A percentile compares a stretch with the other conserved stretches of the same genome.
Conservation (phyloP, 2,329 filamentous ascomycete genomes). For the Microcyclospora pomicola region DNA sequence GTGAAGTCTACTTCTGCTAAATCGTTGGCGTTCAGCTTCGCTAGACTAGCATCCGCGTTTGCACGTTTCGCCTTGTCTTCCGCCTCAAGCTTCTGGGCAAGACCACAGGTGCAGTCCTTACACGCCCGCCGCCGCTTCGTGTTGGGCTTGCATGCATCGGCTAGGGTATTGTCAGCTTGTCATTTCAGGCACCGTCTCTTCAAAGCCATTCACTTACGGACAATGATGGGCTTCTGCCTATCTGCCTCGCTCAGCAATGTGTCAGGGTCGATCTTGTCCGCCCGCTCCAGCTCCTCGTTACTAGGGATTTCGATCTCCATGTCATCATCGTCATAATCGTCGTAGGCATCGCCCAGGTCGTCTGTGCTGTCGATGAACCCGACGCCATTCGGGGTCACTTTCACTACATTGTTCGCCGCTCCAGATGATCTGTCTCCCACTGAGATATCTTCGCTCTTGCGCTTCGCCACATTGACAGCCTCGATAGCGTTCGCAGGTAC, state of each 20-base stretch:
- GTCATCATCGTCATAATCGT: slow-evolving; percentile 30
- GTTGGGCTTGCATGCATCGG: slow-evolving; percentile 75
- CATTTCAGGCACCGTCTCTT: neutral
- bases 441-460: slow-evolving; percentile 19
- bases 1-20: slow-evolving; percentile 90
- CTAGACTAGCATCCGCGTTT: slow-evolving; percentile 44
- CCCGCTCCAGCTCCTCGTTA: slow-evolving; percentile 37
- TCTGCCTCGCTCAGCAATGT: slow-evolving; percentile 76
- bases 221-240: slow-evolving; percentile 58
- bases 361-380: slow-evolving; percentile 54
- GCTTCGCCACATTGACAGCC: slow-evolving; percentile 19
- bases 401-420: slow-evolving; percentile 27
- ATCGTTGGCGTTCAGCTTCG: slow-evolving; percentile 58
- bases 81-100: slow-evolving; percentile 71
- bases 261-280: slow-evolving; percentile 86
- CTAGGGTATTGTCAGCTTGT: slow-evolving; percentile 29
- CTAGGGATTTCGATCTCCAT: slow-evolving; percentile 23
- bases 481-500: slow-evolving; percentile 22
- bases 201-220: slow-evolving; percentile 42
- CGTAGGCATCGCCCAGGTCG: slow-evolving; percentile 42
- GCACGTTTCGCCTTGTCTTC: slow-evolving; percentile 61
- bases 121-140: slow-evolving; percentile 85
- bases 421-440: slow-evolving; percentile 4
- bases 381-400: slow-evolving; percentile 41
- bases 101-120: slow-evolving; percentile 94